These are phyloP conservation scores for Lactarius hatsudake DNA, from an alignment of 768 basidiomycete species.

Conservation along the genomic window DNA sequence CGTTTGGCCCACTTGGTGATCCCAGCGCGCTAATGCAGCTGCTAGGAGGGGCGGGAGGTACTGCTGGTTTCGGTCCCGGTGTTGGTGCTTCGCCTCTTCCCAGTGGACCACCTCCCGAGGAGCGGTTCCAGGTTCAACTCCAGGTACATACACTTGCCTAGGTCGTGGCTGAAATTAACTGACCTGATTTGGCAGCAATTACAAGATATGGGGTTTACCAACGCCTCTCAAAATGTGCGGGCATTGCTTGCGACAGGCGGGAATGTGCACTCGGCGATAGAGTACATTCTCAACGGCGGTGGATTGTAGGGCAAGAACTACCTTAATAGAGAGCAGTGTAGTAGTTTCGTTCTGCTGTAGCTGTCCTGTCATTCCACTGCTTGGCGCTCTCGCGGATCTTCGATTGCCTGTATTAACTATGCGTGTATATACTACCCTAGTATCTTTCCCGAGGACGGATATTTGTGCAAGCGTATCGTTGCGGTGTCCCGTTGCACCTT, in stretches of 20 bases:
- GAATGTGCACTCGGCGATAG: conserved; percentile 88
- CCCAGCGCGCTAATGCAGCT: conserved; percentile 47
- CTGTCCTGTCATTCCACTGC: conserved; percentile 1
- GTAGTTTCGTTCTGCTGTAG: background rate
- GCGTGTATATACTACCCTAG: conserved; percentile 12
- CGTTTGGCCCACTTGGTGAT: conserved; percentile 31
- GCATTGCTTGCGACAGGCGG: conserved; percentile 91
- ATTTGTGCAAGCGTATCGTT: background rate
- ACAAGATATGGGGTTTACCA: conserved; percentile 92
- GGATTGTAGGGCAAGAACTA: conserved; percentile 45
- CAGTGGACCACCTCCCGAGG: conserved; percentile 79
- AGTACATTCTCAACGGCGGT: conserved; percentile 84
- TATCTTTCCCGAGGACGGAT: background rate
- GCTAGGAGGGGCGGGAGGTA: conserved; percentile 30
- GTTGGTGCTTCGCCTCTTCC: conserved; percentile 34
- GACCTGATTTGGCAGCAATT: conserved; percentile 61
- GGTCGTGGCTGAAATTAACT: background rate
- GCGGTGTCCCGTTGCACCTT: background rate
- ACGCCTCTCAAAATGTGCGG: conserved; percentile 85
- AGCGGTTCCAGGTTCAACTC: conserved; percentile 85
- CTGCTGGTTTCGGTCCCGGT: conserved; percentile 28
- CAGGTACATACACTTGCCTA: conserved; percentile 47
- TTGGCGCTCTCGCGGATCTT: background rate
- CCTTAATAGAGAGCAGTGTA: conserved; percentile 1
- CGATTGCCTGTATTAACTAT: conserved; percentile 13